phyloP scores from a whole-genome alignment of 2,329 filamentous ascomycete species.

The Epicoccum nigrum region DNA sequence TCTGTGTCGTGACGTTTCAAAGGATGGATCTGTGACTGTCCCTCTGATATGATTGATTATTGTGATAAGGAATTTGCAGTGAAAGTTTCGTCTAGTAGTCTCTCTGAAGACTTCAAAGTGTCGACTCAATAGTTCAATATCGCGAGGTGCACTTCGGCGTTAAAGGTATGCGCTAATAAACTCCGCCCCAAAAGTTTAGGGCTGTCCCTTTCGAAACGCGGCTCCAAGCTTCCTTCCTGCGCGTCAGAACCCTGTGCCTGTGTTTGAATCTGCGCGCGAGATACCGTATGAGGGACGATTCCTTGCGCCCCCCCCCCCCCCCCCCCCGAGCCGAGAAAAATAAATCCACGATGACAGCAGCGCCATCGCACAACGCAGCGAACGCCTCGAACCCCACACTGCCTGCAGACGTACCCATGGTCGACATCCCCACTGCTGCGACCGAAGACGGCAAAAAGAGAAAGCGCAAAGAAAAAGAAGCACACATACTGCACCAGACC shows the following conservation, averaged over 20 bases:
- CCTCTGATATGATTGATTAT: no score
- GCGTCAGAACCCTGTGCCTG: neutral
- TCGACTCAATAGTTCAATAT: no score
- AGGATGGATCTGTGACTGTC: no score
- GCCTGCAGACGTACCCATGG: conserved; percentile 6
- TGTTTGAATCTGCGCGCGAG: no score
- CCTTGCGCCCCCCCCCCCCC: no score
- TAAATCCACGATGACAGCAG: neutral
- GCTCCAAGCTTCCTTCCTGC: conserved; percentile 1
- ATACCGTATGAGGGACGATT: no score
- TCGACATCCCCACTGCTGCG: conserved; percentile 4
- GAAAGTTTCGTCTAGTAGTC: no score
- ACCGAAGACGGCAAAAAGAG: conserved; percentile 19
- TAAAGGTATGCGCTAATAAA: conserved; percentile 30
- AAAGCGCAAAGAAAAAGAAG: conserved; percentile 24
- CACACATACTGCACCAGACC: conserved; percentile 39
- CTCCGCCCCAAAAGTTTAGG: conserved; percentile 27
- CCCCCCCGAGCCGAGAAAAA: no score
- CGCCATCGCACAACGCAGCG: neutral
- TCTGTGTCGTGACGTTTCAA: no score
- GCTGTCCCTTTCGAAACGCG: no score
- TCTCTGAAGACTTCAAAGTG: no score
- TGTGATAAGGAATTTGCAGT: no score
- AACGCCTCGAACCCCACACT: neutral
- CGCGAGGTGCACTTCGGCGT: conserved; percentile 6